phyloP scores from a whole-genome alignment of 306 rosid genomes.

The Arachis stenosperma region DNA sequence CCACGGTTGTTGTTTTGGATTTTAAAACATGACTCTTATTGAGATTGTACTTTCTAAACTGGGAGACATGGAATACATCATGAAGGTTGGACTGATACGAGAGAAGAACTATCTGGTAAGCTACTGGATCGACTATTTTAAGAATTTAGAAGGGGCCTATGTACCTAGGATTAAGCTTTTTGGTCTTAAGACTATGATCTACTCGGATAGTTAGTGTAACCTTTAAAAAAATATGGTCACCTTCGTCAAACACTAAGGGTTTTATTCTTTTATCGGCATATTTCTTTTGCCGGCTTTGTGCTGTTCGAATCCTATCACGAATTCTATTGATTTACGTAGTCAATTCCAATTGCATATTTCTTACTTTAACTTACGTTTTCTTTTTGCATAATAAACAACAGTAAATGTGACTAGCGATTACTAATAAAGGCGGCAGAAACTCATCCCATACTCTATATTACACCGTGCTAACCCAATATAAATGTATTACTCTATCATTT shows the following conservation, averaged over 20 bases:
- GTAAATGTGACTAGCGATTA: no score
- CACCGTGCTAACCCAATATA: no score
- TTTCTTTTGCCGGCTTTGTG: neutral
- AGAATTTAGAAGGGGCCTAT: neutral
- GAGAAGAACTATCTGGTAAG: neutral
- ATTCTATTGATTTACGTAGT: no score
- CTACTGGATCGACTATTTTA: neutral
- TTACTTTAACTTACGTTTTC: no score
- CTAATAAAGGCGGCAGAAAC: no score
- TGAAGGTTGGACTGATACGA: neutral
- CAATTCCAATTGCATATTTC: no score
- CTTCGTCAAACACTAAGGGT: neutral
- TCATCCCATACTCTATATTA: no score
- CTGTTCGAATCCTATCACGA: neutral
- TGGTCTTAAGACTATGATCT: neutral
- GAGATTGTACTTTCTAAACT: neutral
- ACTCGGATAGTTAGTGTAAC: neutral
- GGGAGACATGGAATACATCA: neutral
- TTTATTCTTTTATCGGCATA: neutral
- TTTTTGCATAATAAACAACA: no score
- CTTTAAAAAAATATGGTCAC: no score
- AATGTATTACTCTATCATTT: no score
- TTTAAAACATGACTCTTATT: no score
- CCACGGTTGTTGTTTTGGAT: no score
- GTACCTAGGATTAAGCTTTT: neutral